phyloP scores from a whole-genome alignment of 2,329 filamentous ascomycete species.

The Botryotinia globosa region DNA sequence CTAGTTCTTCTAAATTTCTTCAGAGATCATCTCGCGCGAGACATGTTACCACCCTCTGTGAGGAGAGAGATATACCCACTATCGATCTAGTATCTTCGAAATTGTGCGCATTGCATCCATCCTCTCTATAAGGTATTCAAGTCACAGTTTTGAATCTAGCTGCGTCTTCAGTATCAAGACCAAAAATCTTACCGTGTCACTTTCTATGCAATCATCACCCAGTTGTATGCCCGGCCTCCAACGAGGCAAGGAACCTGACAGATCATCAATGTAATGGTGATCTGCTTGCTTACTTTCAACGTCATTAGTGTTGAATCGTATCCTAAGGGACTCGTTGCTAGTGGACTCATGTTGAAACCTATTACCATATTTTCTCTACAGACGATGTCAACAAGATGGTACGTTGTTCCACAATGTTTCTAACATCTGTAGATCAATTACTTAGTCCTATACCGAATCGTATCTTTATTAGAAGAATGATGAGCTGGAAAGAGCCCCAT shows the following conservation, averaged over 20 bases:
- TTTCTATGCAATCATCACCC: neutral
- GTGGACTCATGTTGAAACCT: neutral
- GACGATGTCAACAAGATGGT: neutral
- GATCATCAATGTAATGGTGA: neutral
- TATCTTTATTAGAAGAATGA: neutral
- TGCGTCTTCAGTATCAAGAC: neutral
- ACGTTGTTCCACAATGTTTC: neutral
- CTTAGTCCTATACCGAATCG: neutral
- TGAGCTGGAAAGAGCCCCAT: constrained; percentile 50
- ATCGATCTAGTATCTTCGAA: neutral
- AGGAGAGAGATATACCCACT: neutral
- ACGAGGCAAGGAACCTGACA: neutral
- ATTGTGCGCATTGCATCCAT: neutral
- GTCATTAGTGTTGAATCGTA: neutral
- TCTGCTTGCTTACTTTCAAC: neutral
- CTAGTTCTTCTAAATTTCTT: neutral
- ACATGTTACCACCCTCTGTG: neutral
- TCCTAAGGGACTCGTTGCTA: neutral
- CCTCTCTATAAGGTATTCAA: neutral
- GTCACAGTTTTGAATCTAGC: neutral
- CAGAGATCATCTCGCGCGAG: neutral
- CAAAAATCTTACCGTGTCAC: neutral
- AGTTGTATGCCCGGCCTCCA: neutral
- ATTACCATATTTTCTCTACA: neutral
- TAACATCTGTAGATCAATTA: neutral